Percentiles rank a stretch among this genome's conserved stretches.
These are phyloP conservation scores for Fistulifera solaris DNA, from an alignment of 108 stramenopile genomes.

Conservation along the genomic window DNA sequence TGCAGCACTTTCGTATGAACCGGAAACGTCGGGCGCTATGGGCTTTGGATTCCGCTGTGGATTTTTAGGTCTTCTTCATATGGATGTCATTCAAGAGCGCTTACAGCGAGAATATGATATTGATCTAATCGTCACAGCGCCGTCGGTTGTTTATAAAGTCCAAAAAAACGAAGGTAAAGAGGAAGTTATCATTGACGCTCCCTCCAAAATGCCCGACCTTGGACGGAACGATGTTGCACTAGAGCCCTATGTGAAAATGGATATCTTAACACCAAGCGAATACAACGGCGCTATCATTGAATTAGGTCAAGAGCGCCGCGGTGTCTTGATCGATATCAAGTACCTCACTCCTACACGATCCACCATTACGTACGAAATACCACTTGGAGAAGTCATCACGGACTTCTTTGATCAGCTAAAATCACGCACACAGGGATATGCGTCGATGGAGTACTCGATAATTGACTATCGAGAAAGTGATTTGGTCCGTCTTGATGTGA, in stretches of 20 bases:
- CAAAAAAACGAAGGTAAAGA: conserved; percentile 31
- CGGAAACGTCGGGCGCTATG: conserved; percentile 83
- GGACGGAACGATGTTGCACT: conserved; percentile 54
- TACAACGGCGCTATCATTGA: conserved; percentile 85
- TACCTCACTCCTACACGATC: conserved; percentile 92
- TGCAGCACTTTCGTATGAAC: conserved; percentile 79
- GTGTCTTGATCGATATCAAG: conserved; percentile 82
- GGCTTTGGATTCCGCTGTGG: conserved; percentile 94
- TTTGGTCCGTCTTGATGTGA: conserved; percentile 92
- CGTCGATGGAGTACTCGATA: conserved; percentile 93
- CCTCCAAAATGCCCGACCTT: conserved; percentile 90
- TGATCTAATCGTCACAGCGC: conserved; percentile 96
- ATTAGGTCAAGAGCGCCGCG: conserved; percentile 83
- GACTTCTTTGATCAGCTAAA: conserved; percentile 98
- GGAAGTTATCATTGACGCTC: conserved; percentile 73
- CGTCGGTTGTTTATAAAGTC: conserved; percentile 92
- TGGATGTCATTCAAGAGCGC: conserved; percentile 98
- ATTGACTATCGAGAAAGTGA: conserved; percentile 85
- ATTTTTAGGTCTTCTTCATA: conserved; percentile 96
- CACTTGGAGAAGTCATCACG: conserved; percentile 92
- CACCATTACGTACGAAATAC: conserved; percentile 82
- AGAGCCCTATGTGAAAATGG: conserved; percentile 89
- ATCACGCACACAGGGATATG: conserved; percentile 94
- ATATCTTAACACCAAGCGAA: conserved; percentile 77
- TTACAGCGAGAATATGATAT: conserved; percentile 88